Conservation (phyloP, 1,284 basidiomycete genomes). For the Amylostereum chailletii region DNA sequence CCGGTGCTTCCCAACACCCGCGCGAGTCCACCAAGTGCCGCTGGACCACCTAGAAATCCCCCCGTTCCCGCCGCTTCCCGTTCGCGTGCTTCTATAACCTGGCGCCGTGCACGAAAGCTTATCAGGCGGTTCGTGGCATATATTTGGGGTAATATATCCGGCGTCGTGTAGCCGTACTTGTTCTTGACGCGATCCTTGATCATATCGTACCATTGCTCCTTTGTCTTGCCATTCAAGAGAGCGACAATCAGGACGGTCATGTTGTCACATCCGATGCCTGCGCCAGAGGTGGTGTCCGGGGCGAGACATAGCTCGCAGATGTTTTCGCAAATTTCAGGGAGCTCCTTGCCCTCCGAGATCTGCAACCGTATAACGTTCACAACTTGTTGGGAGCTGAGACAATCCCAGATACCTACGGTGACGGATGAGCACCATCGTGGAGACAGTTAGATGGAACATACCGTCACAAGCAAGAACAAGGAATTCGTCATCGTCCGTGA, state of each 20-base stretch:
- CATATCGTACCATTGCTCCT: slow-evolving; percentile 93
- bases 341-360: slow-evolving; percentile 74
- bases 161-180: slow-evolving; percentile 67
- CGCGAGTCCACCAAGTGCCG: slow-evolving; percentile 26
- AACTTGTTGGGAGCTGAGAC: slow-evolving; percentile 88
- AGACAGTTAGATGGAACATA: slow-evolving; percentile 26
- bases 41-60: not conserved
- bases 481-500: slow-evolving; percentile 91
- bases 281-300: slow-evolving; percentile 85
- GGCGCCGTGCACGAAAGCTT: slow-evolving; percentile 48
- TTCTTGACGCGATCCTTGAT: slow-evolving; percentile 77
- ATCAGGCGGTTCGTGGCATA: slow-evolving; percentile 54
- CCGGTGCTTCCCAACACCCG: slow-evolving; percentile 39
- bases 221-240: slow-evolving; percentile 78
- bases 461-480: slow-evolving; percentile 95
- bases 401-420: slow-evolving; percentile 92
- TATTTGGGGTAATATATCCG: slow-evolving; percentile 55
- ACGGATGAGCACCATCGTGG: slow-evolving; percentile 7
- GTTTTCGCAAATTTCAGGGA: slow-evolving; percentile 80
- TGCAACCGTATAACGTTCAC: slow-evolving; percentile 84
- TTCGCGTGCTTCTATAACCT: slow-evolving; percentile 46
- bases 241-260: slow-evolving; percentile 96
- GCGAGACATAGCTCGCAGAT: slow-evolving; percentile 94
- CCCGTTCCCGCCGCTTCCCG: slow-evolving; percentile 33
- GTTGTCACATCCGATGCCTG: slow-evolving; percentile 97